Evolutionary conservation across 2,329 filamentous ascomycete species (phyloP).

Genomic region (Colletotrichum somersetense): DNA sequence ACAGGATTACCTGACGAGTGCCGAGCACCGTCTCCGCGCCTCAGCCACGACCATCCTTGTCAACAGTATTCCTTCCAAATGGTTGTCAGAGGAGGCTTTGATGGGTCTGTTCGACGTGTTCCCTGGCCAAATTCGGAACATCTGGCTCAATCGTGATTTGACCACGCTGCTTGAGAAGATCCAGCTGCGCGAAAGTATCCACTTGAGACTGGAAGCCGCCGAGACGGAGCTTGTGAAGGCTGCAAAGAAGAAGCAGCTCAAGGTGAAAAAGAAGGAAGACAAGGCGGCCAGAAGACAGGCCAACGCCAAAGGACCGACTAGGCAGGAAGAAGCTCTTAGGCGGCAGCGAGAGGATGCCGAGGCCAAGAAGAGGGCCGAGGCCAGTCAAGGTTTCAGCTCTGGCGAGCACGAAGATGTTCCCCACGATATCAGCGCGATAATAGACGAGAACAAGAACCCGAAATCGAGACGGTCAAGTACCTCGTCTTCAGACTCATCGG

Average conservation of each 20-base stretch:
- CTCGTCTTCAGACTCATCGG: slow-evolving; percentile 44
- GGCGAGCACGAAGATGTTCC: slow-evolving; percentile 67
- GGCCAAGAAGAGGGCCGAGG: slow-evolving; percentile 64
- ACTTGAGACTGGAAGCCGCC: slow-evolving; percentile 79
- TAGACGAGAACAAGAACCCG: slow-evolving; percentile 54
- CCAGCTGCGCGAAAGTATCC: slow-evolving; percentile 77
- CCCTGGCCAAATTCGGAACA: slow-evolving; percentile 92
- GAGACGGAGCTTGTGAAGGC: slow-evolving; percentile 86
- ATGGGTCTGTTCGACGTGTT: slow-evolving; percentile 93
- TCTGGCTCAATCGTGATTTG: slow-evolving; percentile 95
- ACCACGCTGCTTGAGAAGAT: slow-evolving; percentile 89
- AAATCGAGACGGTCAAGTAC: slow-evolving; percentile 34
- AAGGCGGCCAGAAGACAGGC: slow-evolving; percentile 71
- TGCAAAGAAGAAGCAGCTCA: slow-evolving; percentile 84
- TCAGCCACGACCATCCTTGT: slow-evolving; percentile 97
- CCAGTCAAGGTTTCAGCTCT: slow-evolving; percentile 61
- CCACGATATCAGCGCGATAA: slow-evolving; percentile 61
- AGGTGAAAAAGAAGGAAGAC: slow-evolving; percentile 72
- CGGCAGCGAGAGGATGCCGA: slow-evolving; percentile 63
- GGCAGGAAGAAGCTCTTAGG: slow-evolving; percentile 62
- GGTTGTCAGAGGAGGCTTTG: slow-evolving; percentile 87
- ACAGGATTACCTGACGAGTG: slow-evolving; percentile 93
- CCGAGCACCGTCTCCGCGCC: slow-evolving; percentile 91
- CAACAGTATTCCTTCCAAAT: slow-evolving; percentile 89
- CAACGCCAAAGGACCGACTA: slow-evolving; percentile 63